Base-by-base conservation (phyloP, 331 rosid species). In the Arachis monticola region DNA sequence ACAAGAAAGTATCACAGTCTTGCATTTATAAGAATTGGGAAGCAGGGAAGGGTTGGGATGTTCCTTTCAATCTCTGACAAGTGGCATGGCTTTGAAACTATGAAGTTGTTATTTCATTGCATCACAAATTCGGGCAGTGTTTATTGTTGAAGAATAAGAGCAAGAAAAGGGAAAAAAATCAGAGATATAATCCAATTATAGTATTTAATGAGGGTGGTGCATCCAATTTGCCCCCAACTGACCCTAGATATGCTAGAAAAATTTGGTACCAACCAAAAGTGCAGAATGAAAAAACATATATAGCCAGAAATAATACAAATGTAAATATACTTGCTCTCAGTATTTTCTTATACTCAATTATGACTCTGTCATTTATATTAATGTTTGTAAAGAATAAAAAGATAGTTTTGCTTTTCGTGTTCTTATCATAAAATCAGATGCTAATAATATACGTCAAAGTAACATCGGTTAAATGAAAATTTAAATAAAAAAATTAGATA, bases 61-160 rank as follows among this genome's bases (percentile, higher is more conserved):
- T 72, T 60, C 42, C 77, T 83, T 72, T 83, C 82, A 66, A 76
- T 51, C 48, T 11, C 70, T 55, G 67, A 77, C 22, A 72, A 52
- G 47, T 45, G 74, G 52, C 71, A 30, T n/a, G 14, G 62, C 32
- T 73, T 66, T 69, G 80, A 66, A 60, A 66, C 22, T 48, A 72
- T 57, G 67, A 60, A 67, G 17, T 56, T 17, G 22, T 17, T 76
- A 77, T 72, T 67, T 57, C 82, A 67, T 41, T 76, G 77, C 65
- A 79, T 67, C 51, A n/a, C 46, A 17, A 17, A 17, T 17, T 17
- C 22, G 22, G 22, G 22, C 22, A 17, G 22, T 17, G 22, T 17
- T 17, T 17, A 17, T 17, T 17, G 22, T 63, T 62, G 5, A 8
- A 7, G 17, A 47, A 67, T 35, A 8, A 7, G 17, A 47, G 57